Evolutionary conservation across 495 filamentous ascomycete genomes (phyloP), one percentile per base, ranked within the genome.

Genomic region (Hyaloscypha hepaticicola): DNA sequence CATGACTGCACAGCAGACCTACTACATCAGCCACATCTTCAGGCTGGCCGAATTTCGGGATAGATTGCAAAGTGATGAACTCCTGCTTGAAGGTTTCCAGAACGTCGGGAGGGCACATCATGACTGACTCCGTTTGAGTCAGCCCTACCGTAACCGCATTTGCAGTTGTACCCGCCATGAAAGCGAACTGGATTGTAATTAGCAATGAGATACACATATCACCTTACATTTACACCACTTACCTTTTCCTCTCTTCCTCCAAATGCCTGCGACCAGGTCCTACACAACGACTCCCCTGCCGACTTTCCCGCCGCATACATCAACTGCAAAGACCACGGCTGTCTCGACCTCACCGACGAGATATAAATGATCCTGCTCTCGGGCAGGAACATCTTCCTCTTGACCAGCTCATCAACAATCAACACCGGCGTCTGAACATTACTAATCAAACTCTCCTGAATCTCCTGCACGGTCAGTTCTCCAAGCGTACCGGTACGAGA

Each of bases 291-390:
- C 51, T 60, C 64, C 21, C 64, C 64, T 1, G 64, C 64, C 0
- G 64, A 60, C 50, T 66, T 66, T 0, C 64, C 64, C 31, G 64
- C 64, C 27, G 57, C 28, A 61, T 66, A 66, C 64, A 66, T 55
- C 57, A 66, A 57, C 53, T 66, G 64, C 33, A 24, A 8, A 0
- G 57, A 38, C 64, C 64, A 66, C 16, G 64, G 64, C 34, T 66
- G 64, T 49, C 64, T 55, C 24, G 58, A 55, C 14, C 64, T 5
- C 1, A 66, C 22, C 1, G 64, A 66, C 9, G 64, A 66, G 22
- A 66, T 66, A 53, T 60, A 66, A 28, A 66, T 33, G 25, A 66
- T 66, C n/a, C 64, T 52, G 25, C 64, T 66, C 12, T 66, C 58
- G 1, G 25, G 27, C 25, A 60, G 64, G 34, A 66, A 66, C 58